A percentile compares a stretch with the other conserved stretches of the same genome.
These are phyloP conservation scores for Parathielavia appendiculata DNA, from an alignment of 495 filamentous ascomycete species.

Conservation along the genomic window DNA sequence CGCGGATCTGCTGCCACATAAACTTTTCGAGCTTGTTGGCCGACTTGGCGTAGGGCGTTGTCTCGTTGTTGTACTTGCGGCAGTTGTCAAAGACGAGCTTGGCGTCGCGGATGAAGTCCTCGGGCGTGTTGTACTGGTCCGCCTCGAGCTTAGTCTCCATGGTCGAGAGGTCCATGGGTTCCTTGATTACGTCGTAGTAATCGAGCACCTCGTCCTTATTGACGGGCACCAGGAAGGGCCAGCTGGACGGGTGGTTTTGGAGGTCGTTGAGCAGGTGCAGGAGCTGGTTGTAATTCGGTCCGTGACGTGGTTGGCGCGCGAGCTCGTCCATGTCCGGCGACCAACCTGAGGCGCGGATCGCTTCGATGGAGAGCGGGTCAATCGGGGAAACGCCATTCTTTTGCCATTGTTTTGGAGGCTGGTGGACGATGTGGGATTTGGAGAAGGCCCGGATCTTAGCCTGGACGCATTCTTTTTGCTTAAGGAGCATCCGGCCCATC, in stretches of 20 bases:
- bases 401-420: constrained; percentile 79
- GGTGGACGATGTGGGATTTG: constrained; percentile 82
- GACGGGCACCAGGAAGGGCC: constrained; percentile 93
- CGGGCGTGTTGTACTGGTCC: constrained; percentile 82
- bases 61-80: constrained; percentile 93
- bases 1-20: constrained; percentile 90
- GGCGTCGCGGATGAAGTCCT: constrained; percentile 91
- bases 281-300: constrained; percentile 91
- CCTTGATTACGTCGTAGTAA: constrained; percentile 97
- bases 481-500: constrained; percentile 87
- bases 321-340: constrained; percentile 96
- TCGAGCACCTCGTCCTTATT: constrained; percentile 93
- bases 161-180: constrained; percentile 93
- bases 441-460: constrained; percentile 91
- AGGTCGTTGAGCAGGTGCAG: constrained; percentile 90
- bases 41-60: constrained; percentile 88
- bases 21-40: constrained; percentile 95
- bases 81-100: constrained; percentile 93
- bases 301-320: constrained; percentile 92
- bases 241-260: constrained; percentile 84
- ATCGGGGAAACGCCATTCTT: constrained; percentile 59
- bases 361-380: constrained; percentile 74
- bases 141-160: constrained; percentile 96
- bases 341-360: constrained; percentile 88
- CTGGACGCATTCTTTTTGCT: constrained; percentile 91